Conservation (phyloP, 2,329 filamentous ascomycete species). For the Domatiomyces catenatus region DNA sequence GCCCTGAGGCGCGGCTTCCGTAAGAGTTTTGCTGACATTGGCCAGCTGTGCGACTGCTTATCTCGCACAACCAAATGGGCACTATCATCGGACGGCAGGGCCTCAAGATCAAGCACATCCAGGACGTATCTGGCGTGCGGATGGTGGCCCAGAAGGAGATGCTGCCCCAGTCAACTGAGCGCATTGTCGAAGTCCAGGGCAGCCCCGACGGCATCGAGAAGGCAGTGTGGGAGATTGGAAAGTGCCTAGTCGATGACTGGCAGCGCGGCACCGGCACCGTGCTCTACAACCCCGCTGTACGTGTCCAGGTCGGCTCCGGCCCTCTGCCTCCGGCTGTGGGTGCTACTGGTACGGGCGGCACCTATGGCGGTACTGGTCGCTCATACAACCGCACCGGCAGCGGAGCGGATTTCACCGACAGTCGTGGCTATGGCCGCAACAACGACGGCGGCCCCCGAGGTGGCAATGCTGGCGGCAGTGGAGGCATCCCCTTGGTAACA, state of each 20-base stretch:
- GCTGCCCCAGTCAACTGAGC: slow-evolving; percentile 95
- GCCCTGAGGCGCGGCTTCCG: neutral
- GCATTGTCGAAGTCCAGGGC: slow-evolving; percentile 92
- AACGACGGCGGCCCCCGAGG: slow-evolving; percentile 43
- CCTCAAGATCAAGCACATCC: slow-evolving; percentile 98
- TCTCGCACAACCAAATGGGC: slow-evolving; percentile 99
- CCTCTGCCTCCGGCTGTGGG: slow-evolving; percentile 35
- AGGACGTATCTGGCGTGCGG: slow-evolving; percentile 87
- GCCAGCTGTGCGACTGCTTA: slow-evolving; percentile 85
- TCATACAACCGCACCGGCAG: slow-evolving; percentile 88
- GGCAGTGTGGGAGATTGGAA: slow-evolving; percentile 96
- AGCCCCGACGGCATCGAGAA: slow-evolving; percentile 90
- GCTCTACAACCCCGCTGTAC: slow-evolving; percentile 89
- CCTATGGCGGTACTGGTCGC: slow-evolving; percentile 42
- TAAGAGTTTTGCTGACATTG: slow-evolving; percentile 11
- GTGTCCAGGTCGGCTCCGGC: slow-evolving; percentile 54
- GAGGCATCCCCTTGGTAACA: slow-evolving; percentile 73
- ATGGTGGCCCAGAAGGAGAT: slow-evolving; percentile 99
- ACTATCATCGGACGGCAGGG: slow-evolving; percentile 96
- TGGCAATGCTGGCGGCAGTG: slow-evolving; percentile 38
- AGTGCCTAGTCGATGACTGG: slow-evolving; percentile 95
- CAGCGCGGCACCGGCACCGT: slow-evolving; percentile 94
- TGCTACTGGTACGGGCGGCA: slow-evolving; percentile 23
- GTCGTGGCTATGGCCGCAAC: slow-evolving; percentile 57
- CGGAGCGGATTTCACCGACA: slow-evolving; percentile 91